A percentile compares a stretch with the other conserved stretches of the same genome.
Conservation (phyloP, 1,284 basidiomycete genomes). For the Sanghuangporus baumii region DNA sequence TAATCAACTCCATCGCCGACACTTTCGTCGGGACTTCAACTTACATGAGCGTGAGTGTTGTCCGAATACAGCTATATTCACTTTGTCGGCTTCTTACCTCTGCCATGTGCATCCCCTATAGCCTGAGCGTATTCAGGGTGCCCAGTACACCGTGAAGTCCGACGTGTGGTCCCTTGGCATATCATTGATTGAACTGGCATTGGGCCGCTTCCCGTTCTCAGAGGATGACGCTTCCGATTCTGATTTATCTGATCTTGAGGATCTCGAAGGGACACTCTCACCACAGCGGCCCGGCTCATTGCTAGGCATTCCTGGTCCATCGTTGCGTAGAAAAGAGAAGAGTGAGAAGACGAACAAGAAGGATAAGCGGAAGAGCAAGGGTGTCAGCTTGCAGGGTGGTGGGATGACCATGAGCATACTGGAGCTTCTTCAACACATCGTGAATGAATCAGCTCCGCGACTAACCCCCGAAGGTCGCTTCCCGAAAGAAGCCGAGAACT, state of each 20-base stretch:
- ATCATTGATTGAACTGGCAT: conserved; percentile 88
- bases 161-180: conserved; percentile 98
- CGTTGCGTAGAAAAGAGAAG: conserved; percentile 32
- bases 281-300: conserved; percentile 38
- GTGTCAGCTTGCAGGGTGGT: conserved; percentile 84
- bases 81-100: conserved; percentile 13
- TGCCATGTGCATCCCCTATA: conserved; percentile 30
- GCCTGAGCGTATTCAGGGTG: conserved; percentile 98
- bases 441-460: conserved; percentile 89
- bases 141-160: conserved; percentile 95
- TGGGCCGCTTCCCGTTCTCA: conserved; percentile 90
- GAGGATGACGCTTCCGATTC: conserved; percentile 61
- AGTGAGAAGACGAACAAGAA: conserved; percentile 32
- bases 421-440: conserved; percentile 95
- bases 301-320: conserved; percentile 9
- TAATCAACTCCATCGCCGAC: conserved; percentile 98
- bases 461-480: conserved; percentile 68
- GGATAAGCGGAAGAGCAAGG: conserved; percentile 63
- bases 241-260: conserved; percentile 56
- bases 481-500: conserved; percentile 64
- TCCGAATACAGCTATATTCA: conserved; percentile 1
- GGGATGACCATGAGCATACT: conserved; percentile 96
- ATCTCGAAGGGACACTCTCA: conserved; percentile 58
- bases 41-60: conserved; percentile 90
- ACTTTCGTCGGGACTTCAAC: conserved; percentile 98